Conservation (phyloP, 2,329 filamentous ascomycete species). For the Teratosphaeria viscida region DNA sequence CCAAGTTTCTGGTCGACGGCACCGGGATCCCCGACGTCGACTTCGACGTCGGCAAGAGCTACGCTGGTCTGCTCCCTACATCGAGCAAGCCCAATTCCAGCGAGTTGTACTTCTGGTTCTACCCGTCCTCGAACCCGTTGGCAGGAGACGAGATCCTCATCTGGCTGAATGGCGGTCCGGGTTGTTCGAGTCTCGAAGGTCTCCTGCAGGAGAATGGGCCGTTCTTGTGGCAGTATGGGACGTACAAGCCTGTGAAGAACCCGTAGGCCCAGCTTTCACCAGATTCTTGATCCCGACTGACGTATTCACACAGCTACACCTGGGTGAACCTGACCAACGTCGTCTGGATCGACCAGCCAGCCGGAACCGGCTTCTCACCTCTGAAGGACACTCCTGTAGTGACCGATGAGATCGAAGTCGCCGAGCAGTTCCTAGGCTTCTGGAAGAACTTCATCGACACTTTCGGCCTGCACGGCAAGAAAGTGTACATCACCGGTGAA, state of each 20-base stretch:
- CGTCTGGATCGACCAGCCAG: constrained; percentile 36
- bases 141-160: constrained; percentile 34
- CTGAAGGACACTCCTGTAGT: constrained; percentile 24
- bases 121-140: constrained; percentile 29
- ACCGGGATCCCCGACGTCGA: constrained; percentile 23
- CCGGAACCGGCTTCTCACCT: constrained; percentile 29
- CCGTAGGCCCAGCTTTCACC: background rate
- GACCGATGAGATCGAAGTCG: constrained; percentile 31
- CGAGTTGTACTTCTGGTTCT: constrained; percentile 42
- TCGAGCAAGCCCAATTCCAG: constrained; percentile 17
- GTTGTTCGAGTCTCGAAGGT: constrained; percentile 37
- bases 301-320: background rate
- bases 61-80: constrained; percentile 24
- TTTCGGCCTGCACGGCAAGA: constrained; percentile 40
- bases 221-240: constrained; percentile 39
- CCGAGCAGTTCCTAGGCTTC: constrained; percentile 32
- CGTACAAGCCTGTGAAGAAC: constrained; percentile 7
- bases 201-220: constrained; percentile 38
- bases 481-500: constrained; percentile 61
- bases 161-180: constrained; percentile 34
- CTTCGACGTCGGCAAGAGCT: constrained; percentile 27
- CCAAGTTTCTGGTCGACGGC: constrained; percentile 30
- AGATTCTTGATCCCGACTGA: background rate
- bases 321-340: constrained; percentile 40
- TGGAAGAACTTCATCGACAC: constrained; percentile 40